A percentile compares a stretch with the other conserved stretches of the same genome.
Evolutionary conservation across 371 early-diverging fungal genomes (phyloP).

Genomic region (Apophysomyces variabilis): DNA sequence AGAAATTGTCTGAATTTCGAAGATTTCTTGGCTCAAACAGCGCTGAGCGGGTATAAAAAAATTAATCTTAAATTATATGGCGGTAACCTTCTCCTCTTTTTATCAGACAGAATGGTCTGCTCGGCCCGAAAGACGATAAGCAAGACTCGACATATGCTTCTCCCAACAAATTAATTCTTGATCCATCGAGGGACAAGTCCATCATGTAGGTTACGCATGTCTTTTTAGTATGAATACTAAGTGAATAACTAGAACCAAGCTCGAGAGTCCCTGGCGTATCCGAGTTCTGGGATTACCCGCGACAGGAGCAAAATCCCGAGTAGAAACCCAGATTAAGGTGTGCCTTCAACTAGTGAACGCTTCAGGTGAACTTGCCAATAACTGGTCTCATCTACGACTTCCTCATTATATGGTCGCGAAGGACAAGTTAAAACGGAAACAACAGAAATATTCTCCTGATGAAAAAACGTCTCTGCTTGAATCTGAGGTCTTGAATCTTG

Average conservation of each 20-base stretch:
- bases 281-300: constrained; percentile 71
- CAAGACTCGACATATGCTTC: constrained; percentile 27
- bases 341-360: constrained; percentile 70
- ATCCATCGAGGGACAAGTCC: constrained; percentile 26
- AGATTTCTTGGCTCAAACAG: constrained; percentile 52
- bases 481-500: constrained; percentile 50
- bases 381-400: constrained; percentile 72
- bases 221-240: neutral
- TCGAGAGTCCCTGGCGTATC: constrained; percentile 50
- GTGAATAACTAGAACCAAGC: constrained; percentile 17
- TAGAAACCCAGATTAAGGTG: constrained; percentile 85
- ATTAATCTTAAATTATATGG: neutral
- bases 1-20: constrained; percentile 54
- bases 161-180: constrained; percentile 31
- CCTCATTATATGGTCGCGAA: constrained; percentile 75
- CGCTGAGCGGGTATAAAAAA: constrained; percentile 41
- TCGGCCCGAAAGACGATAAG: constrained; percentile 36
- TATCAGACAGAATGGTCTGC: constrained; percentile 42
- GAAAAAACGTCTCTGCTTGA: constrained; percentile 40
- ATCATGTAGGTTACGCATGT: constrained; percentile 27
- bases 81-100: neutral
- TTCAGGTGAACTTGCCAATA: constrained; percentile 63
- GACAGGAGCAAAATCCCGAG: constrained; percentile 78
- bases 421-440: constrained; percentile 59
- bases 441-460: constrained; percentile 39